Base-by-base conservation (phyloP, 2,329 filamentous ascomycete species). In the Hirsutella thompsonii region DNA sequence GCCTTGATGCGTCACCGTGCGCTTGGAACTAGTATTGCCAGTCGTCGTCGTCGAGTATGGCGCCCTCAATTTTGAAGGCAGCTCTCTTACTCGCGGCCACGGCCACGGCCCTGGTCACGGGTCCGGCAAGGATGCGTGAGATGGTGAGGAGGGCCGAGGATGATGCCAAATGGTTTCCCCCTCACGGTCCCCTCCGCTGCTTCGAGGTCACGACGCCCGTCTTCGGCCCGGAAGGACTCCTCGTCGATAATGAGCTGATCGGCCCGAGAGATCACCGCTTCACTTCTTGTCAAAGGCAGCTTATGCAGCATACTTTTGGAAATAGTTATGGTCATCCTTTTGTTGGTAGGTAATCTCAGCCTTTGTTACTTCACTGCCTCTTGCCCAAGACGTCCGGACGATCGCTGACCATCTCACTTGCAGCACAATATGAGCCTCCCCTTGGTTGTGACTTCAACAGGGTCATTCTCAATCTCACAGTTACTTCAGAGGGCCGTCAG, bases 391-490 rank as follows among this genome's bases (percentile, higher is more conserved):
- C 16, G 5, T 18, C 11, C 16, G 34, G 8, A 5, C 5, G 5
- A 20, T 16, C 16, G 16, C 9, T 16, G 26, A 32, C 26, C 16
- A 28, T 10, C 18, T 34, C 18, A 40, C 33, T 4, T 21, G 37
- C n/a, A 18, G 6, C 20, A 52, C 46, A 30, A 33, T 23, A 45
- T 30, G 49, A 51, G 37, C 36, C 20, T 11, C 45, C 60, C 4
- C 82, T 83, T 1, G 52, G 60, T 20, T 87, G 81, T 58, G 59
- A 69, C 14, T 92, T 90, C 63, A 82, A 87, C 53, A 72, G 77
- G 28, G 80, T 89, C 14, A 71, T 76, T 20, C 76, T 92, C 58
- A 87, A 88, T 53, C 73, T 92, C 49, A 89, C 82, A 0, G 79
- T 83, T 13, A 75, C 74, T 1, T 83, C 81, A 9, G 64, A 67